Percentiles rank a stretch among this genome's conserved stretches.
Evolutionary conservation across 305 asterid species (phyloP).

Genomic region (Caryopteris hybrid): DNA sequence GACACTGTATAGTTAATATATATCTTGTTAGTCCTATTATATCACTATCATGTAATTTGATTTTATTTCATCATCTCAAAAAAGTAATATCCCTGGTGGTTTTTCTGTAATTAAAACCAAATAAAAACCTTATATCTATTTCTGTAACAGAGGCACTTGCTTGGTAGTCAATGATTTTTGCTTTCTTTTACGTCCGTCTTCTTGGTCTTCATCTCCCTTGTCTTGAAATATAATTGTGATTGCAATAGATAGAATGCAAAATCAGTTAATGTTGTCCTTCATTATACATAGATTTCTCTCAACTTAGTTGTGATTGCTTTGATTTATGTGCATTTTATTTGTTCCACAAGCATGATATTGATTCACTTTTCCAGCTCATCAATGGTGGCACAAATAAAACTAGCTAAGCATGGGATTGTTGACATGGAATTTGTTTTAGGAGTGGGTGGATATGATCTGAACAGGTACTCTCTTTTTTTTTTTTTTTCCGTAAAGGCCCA

Average conservation of each 20-base stretch:
- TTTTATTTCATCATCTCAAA: not conserved
- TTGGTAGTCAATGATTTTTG: not conserved
- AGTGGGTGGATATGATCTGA: slow-evolving; percentile 96
- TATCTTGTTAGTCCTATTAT: not conserved
- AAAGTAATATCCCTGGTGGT: not conserved
- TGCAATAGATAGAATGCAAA: not conserved
- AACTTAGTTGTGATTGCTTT: not conserved
- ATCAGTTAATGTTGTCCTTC: not conserved
- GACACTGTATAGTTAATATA: not conserved
- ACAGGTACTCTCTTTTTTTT: slow-evolving; percentile 44
- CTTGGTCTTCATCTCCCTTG: not conserved
- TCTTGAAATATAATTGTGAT: not conserved
- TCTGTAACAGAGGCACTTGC: not conserved
- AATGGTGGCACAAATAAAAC: slow-evolving; percentile 86
- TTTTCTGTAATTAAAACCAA: not conserved
- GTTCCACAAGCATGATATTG: slow-evolving; percentile 7
- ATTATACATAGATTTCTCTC: not conserved
- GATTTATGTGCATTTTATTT: not conserved
- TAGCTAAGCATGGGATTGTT: slow-evolving; percentile 66
- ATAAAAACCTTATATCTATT: not conserved
- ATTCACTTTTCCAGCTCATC: slow-evolving; percentile 52
- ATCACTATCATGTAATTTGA: not conserved
- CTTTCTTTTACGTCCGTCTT: not conserved
- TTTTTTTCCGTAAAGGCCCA: not conserved
- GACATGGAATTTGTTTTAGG: slow-evolving; percentile 95